Percentiles rank a stretch among this genome's conserved stretches.
These are phyloP conservation scores for Baeospora myosura DNA, from an alignment of 1,284 basidiomycete genomes.

Conservation along the genomic window DNA sequence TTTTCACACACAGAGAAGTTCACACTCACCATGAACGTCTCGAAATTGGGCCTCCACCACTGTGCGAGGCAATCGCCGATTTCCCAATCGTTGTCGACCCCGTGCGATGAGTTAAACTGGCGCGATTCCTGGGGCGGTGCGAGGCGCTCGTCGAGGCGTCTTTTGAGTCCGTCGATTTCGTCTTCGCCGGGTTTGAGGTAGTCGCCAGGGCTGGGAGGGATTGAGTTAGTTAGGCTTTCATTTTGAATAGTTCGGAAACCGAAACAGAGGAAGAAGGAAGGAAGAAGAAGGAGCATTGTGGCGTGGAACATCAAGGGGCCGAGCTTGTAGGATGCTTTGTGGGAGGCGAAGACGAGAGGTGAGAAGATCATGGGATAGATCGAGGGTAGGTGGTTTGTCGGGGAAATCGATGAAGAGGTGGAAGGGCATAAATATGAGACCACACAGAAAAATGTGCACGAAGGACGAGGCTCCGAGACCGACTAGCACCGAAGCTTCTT, in stretches of 20 bases:
- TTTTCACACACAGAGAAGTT: constrained; percentile 4
- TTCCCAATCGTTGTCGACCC: constrained; percentile 86
- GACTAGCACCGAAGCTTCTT: too few relatives aligned
- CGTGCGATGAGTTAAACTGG: constrained; percentile 63
- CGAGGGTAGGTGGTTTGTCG: too few relatives aligned
- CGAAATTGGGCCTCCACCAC: constrained; percentile 97
- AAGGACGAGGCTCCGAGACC: too few relatives aligned
- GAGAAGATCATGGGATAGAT: not conserved
- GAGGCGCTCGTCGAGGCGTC: constrained; percentile 81
- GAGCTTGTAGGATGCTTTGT: not conserved
- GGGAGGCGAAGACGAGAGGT: not conserved
- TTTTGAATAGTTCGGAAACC: constrained; percentile 3
- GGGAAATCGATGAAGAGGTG: too few relatives aligned
- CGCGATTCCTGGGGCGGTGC: constrained; percentile 53
- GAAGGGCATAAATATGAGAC: too few relatives aligned
- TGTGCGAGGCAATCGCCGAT: constrained; percentile 91
- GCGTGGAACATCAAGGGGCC: too few relatives aligned
- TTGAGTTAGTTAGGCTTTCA: too few relatives aligned
- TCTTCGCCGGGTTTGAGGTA: constrained; percentile 95
- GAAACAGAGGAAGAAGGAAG: constrained; percentile 5
- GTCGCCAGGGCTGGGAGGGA: constrained; percentile 76
- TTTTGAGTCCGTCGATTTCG: constrained; percentile 84
- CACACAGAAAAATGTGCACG: too few relatives aligned
- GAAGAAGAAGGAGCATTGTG: constrained; percentile 1
- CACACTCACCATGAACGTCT: constrained; percentile 88